phyloP scores from a whole-genome alignment of 2,329 filamentous ascomycete species.

The Trichothecium roseum region DNA sequence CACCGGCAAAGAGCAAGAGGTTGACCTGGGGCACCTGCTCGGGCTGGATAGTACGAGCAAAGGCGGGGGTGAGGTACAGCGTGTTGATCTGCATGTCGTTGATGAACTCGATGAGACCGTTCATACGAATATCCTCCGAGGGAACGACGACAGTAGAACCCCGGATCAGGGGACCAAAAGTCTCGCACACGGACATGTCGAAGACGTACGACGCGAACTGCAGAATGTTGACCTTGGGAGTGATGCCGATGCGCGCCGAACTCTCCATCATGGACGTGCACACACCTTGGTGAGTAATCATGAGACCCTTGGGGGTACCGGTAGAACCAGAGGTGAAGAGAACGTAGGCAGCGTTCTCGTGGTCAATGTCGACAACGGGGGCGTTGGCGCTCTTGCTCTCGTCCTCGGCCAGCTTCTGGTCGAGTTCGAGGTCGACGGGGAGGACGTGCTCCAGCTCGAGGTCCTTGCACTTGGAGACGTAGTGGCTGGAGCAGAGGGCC shows the following conservation, averaged over 20 bases:
- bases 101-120: conserved; percentile 5
- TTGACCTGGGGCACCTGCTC: background rate
- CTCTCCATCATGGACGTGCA: background rate
- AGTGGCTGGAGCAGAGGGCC: background rate
- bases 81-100: background rate
- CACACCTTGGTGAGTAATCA: conserved; percentile 8
- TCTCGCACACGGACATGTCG: conserved; percentile 7
- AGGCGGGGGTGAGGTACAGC: conserved; percentile 1
- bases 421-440: no score
- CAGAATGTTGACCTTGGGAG: conserved; percentile 1
- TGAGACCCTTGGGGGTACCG: conserved; percentile 10
- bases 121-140: conserved; percentile 7
- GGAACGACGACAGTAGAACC: conserved; percentile 7
- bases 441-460: no score
- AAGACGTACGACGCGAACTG: conserved; percentile 9
- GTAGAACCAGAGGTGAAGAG: conserved; percentile 11
- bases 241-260: background rate
- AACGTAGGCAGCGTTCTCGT: conserved; percentile 5
- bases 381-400: no score
- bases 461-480: background rate
- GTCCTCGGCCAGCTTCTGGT: no score
- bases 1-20: conserved; percentile 5
- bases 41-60: background rate
- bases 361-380: no score
- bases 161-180: conserved; percentile 4